phyloP scores from a whole-genome alignment of 495 filamentous ascomycete genomes.

The Lichenothelia convexa region DNA sequence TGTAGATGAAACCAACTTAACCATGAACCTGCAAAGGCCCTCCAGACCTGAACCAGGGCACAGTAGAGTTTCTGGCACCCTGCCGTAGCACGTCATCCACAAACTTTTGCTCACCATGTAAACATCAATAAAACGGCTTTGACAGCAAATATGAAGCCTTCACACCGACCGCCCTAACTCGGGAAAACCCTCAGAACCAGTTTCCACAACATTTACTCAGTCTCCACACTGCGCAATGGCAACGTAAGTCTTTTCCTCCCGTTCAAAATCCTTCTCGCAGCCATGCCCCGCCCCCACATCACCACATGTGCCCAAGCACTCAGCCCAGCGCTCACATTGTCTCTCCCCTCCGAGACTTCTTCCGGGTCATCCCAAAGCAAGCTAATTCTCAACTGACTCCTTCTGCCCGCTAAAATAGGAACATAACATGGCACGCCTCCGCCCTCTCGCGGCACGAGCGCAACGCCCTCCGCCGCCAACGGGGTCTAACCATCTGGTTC shows the following conservation, averaged over 20 bases:
- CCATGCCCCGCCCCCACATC: no score
- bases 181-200: no score
- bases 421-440: conserved; percentile 98
- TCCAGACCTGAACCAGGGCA: no score
- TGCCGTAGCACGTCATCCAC: background rate
- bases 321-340: background rate
- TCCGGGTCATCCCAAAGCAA: background rate
- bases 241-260: conserved; percentile 7
- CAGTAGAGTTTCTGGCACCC: background rate
- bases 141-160: background rate
- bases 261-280: no score
- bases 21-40: no score
- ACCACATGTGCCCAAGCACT: no score
- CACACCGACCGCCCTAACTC: background rate
- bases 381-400: background rate
- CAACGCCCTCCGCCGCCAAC: conserved; percentile 57
- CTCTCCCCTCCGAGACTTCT: background rate
- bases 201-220: no score
- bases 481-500: conserved; percentile 92
- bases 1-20: no score
- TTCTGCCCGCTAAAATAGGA: no score
- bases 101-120: background rate
- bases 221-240: conserved; percentile 6
- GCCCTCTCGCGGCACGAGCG: conserved; percentile 75
- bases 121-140: background rate